Percentiles rank a stretch among this genome's conserved stretches.
Conservation (phyloP, 176 grass and related monocot genomes). For the Avena sativa region DNA sequence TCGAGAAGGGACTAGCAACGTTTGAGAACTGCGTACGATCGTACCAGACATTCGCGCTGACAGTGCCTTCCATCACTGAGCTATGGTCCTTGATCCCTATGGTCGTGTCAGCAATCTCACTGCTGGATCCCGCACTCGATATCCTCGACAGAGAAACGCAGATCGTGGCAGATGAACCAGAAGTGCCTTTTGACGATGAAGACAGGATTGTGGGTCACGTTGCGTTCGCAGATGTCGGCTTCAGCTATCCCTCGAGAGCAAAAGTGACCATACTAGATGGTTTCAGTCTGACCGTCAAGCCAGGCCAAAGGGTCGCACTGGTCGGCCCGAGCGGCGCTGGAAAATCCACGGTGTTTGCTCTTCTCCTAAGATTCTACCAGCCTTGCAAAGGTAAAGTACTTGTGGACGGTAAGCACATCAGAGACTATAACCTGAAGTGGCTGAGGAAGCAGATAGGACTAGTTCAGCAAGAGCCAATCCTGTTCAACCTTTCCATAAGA, state of each 20-base stretch:
- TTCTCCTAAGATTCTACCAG: constrained; percentile 67
- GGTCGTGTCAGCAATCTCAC: constrained; percentile 51
- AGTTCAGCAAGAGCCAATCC: constrained; percentile 63
- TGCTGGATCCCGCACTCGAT: constrained; percentile 53
- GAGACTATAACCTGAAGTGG: constrained; percentile 53
- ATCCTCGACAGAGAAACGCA: constrained; percentile 58
- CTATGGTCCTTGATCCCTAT: constrained; percentile 65
- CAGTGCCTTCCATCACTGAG: constrained; percentile 68
- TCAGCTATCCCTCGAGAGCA: constrained; percentile 62
- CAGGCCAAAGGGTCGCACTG: constrained; percentile 52
- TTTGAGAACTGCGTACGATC: constrained; percentile 55
- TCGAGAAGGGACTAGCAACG: constrained; percentile 43
- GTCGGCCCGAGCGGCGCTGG: constrained; percentile 64
- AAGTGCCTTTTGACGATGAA: not conserved
- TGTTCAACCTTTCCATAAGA: constrained; percentile 59
- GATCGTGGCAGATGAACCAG: constrained; percentile 53
- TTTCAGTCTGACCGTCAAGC: constrained; percentile 52
- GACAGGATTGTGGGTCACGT: constrained; percentile 41
- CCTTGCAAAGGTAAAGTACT: constrained; percentile 46
- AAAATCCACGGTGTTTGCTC: constrained; percentile 58
- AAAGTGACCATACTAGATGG: constrained; percentile 49
- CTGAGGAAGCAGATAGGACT: constrained; percentile 60
- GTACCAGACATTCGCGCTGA: constrained; percentile 63
- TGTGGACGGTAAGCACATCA: constrained; percentile 46
- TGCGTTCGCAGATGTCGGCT: constrained; percentile 49